Percentiles rank a stretch among this genome's conserved stretches.
phyloP scores from a whole-genome alignment of 2,329 filamentous ascomycete species.

The Fusarium cyanostomum region DNA sequence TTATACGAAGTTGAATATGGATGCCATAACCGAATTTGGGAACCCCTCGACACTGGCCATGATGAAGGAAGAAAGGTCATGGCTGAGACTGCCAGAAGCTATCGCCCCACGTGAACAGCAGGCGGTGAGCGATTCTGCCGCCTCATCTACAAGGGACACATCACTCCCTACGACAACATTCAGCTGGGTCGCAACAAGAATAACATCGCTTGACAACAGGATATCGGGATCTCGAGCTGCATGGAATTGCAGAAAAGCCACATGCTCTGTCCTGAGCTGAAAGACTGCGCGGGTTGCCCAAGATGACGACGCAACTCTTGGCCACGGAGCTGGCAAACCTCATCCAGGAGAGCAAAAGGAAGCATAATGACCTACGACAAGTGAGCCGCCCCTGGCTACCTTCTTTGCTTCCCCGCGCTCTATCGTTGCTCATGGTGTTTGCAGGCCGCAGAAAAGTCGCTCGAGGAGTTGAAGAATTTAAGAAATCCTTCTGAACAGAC shows the following conservation, averaged over 20 bases:
- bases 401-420: neutral
- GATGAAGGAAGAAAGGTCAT: slow-evolving; percentile 1
- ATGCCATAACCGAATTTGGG: no score
- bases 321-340: slow-evolving; percentile 88
- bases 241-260: slow-evolving; percentile 39
- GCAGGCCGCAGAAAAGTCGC: slow-evolving; percentile 90
- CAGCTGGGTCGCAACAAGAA: slow-evolving; percentile 24
- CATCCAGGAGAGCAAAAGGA: slow-evolving; percentile 95
- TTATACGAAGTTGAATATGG: no score
- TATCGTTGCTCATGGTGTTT: slow-evolving; percentile 1
- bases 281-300: slow-evolving; percentile 46
- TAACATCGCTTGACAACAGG: slow-evolving; percentile 28
- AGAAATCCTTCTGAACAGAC: slow-evolving; percentile 50
- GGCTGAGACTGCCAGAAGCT: slow-evolving; percentile 9
- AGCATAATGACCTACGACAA: slow-evolving; percentile 88
- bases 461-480: slow-evolving; percentile 80
- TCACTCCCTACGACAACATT: slow-evolving; percentile 37
- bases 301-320: slow-evolving; percentile 91
- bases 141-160: slow-evolving; percentile 45
- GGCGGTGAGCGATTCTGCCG: slow-evolving; percentile 46
- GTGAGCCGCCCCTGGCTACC: slow-evolving; percentile 54
- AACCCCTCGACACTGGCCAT: neutral
- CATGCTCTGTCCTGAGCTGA: slow-evolving; percentile 41
- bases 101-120: slow-evolving; percentile 38
- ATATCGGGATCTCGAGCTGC: slow-evolving; percentile 31